A percentile compares a stretch with the other conserved stretches of the same genome.
These are phyloP conservation scores for Podila verticillata DNA, from an alignment of 192 early-diverging fungal species.

Conservation along the genomic window DNA sequence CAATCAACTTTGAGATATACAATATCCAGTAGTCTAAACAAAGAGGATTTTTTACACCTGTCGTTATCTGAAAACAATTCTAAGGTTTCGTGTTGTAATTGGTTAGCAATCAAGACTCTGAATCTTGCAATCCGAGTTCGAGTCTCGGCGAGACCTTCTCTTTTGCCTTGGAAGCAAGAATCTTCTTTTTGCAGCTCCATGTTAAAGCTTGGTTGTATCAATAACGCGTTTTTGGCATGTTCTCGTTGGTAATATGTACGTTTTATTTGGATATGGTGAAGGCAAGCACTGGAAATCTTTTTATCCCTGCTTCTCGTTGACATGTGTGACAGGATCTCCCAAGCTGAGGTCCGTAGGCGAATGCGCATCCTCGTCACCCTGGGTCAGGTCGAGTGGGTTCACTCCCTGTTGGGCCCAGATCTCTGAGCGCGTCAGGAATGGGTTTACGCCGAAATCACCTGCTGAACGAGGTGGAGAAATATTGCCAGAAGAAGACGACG, in stretches of 20 bases:
- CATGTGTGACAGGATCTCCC: too few species aligned
- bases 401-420: not conserved
- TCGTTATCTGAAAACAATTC: not conserved
- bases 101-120: conserved; percentile 37
- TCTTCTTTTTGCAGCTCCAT: too few species aligned
- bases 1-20: too few species aligned
- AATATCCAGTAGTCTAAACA: too few species aligned
- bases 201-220: too few species aligned
- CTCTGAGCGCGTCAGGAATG: not conserved
- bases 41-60: not conserved
- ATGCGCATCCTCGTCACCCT: conserved; percentile 31
- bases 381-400: conserved; percentile 1
- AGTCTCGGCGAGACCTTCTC: conserved; percentile 27
- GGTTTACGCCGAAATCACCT: not conserved
- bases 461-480: not conserved
- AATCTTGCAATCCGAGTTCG: conserved; percentile 26
- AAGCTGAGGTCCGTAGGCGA: conserved; percentile 14
- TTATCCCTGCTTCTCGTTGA: too few species aligned
- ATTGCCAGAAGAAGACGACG: not conserved
- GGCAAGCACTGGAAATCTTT: too few species aligned
- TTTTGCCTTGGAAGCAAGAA: not conserved
- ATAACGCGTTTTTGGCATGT: too few species aligned
- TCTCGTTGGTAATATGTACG: too few species aligned
- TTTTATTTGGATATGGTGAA: too few species aligned
- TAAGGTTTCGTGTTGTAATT: conserved; percentile 35